Percentiles rank a stretch among this genome's conserved stretches.
Evolutionary conservation across 2,329 filamentous ascomycete species (phyloP).

Genomic region (Harringtonia lauricola): DNA sequence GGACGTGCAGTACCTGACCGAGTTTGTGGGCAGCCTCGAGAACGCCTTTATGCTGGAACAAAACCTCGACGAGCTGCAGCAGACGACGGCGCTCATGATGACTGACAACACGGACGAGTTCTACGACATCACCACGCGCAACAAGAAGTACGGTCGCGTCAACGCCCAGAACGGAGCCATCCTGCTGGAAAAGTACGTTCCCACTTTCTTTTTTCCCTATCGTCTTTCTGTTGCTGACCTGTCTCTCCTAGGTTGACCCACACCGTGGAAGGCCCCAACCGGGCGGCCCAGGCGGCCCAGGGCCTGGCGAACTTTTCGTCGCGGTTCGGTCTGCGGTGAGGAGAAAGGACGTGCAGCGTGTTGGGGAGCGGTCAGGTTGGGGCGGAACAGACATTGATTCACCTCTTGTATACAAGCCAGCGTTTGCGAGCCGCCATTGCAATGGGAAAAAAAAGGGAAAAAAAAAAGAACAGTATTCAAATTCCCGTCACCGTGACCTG

Average conservation of each 20-base stretch:
- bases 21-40: slow-evolving; percentile 79
- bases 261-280: slow-evolving; percentile 45
- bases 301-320: slow-evolving; percentile 63
- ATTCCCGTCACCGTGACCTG: too few species aligned
- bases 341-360: too few species aligned
- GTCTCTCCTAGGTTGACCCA: slow-evolving; percentile 46
- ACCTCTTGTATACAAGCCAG: too few species aligned
- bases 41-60: slow-evolving; percentile 77
- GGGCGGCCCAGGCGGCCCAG: slow-evolving; percentile 53
- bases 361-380: too few species aligned
- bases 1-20: slow-evolving; percentile 73
- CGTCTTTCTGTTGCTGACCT: slow-evolving; percentile 9
- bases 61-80: slow-evolving; percentile 84
- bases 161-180: slow-evolving; percentile 82
- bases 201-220: slow-evolving; percentile 1
- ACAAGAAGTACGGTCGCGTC: slow-evolving; percentile 89
- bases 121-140: slow-evolving; percentile 80
- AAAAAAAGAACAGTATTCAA: too few species aligned
- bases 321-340: slow-evolving; percentile 54
- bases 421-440: too few species aligned
- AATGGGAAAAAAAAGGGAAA: too few species aligned
- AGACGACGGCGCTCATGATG: slow-evolving; percentile 82
- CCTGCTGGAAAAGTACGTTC: slow-evolving; percentile 74
- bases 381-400: too few species aligned
- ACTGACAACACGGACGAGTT: slow-evolving; percentile 92